Base-by-base conservation (phyloP, 176 grass and related monocot genomes). In the Musa beccarii region DNA sequence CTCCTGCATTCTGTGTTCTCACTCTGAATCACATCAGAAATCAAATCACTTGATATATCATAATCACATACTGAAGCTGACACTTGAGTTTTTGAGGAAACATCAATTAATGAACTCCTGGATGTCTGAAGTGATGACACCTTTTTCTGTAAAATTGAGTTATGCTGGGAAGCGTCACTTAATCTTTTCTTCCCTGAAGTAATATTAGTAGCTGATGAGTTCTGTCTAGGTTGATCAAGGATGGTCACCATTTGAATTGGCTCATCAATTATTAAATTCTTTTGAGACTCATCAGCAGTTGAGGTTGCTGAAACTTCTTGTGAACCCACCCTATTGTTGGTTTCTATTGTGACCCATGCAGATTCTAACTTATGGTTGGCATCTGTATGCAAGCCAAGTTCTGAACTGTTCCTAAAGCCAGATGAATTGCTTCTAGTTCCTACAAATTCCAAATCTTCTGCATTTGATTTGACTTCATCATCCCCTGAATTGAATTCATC, bases 141-240 rank as follows among this genome's bases (percentile, higher is more conserved):
- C 72, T 75, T 64, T 82, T 26, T 75, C 28, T 62, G 73, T 61
- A 52, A 26, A 61, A 69, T 69, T 54, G 81, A 84, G 64, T 54
- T 73, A 55, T 87, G 72, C 54, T 59, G 80, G 57, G 54, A 80
- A 73, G 69, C 11, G 69, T 81, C 84, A 61, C 68, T 79, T 59
- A 59, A 67, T 43, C 78, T 85, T 77, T 89, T 88, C 74, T 78
- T 87, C 50, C 69, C 87, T 73, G 86, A 83, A 74, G 79, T 81
- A 78, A 79, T 90, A 75, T 49, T 77, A 84, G 84, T 70, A 59
- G 76, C 76, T 75, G 88, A 80, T 80, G 84, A 55, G 12, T 70
- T 74, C 64, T 87, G 78, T 66, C 85, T 83, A 81, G 86, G 84
- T 82, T 90, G 87, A 80, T 90, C 85, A 74, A 90, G 89, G 69